Percentiles rank a stretch among this genome's conserved stretches.
These are phyloP conservation scores for Dipsacomyces acuminosporus DNA, from an alignment of 371 early-diverging fungal species.

Conservation along the genomic window DNA sequence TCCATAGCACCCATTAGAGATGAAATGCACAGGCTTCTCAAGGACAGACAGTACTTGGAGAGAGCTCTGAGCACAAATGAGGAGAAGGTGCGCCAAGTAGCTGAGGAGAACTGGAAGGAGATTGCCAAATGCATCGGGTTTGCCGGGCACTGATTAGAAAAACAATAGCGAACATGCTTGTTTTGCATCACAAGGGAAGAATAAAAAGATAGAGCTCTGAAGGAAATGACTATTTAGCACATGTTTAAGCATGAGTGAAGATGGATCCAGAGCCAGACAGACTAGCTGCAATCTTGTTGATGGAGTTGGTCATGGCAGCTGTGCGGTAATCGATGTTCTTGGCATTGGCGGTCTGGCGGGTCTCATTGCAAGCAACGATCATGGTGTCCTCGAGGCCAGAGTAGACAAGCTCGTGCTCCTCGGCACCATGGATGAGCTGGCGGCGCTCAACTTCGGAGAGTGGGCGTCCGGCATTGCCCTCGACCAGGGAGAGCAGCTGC, in stretches of 20 bases:
- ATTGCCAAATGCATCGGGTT: slow-evolving; percentile 60
- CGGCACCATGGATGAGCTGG: slow-evolving; percentile 80
- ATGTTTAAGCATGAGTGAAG: slow-evolving; percentile 51
- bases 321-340: slow-evolving; percentile 77
- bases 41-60: slow-evolving; percentile 61
- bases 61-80: slow-evolving; percentile 55
- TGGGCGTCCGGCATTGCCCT: slow-evolving; percentile 70
- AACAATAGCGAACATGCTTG: no score
- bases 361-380: slow-evolving; percentile 73
- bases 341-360: slow-evolving; percentile 50
- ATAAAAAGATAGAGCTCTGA: not conserved
- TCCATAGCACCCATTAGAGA: slow-evolving; percentile 62
- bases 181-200: no score
- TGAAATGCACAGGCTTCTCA: slow-evolving; percentile 53
- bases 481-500: slow-evolving; percentile 71
- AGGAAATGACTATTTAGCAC: no score
- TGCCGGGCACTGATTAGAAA: not conserved
- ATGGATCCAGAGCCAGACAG: slow-evolving; percentile 75
- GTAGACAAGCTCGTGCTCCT: slow-evolving; percentile 87
- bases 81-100: slow-evolving; percentile 52
- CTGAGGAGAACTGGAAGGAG: slow-evolving; percentile 53
- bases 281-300: slow-evolving; percentile 80
- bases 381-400: slow-evolving; percentile 89
- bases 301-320: slow-evolving; percentile 80
- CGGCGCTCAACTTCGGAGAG: slow-evolving; percentile 72